phyloP scores from a whole-genome alignment of 2,329 filamentous ascomycete species.

The Emmonsia crescens region DNA sequence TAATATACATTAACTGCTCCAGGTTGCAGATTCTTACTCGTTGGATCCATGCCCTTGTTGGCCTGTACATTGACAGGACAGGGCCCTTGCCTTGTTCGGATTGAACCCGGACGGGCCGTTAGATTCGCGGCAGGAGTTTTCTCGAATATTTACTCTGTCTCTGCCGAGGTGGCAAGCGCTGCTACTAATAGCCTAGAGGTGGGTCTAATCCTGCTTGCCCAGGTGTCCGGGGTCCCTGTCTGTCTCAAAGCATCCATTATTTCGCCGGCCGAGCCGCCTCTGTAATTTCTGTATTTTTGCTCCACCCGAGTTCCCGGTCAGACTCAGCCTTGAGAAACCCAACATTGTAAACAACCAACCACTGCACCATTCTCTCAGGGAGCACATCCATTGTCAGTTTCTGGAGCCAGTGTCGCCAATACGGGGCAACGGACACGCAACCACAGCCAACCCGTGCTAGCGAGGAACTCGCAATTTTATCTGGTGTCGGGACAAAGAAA shows the following conservation, averaged over 20 bases:
- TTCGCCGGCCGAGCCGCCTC: no score
- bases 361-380: not conserved
- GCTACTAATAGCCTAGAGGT: no score
- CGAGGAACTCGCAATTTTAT: not conserved
- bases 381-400: not conserved
- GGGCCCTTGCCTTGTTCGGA: no score
- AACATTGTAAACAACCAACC: slow-evolving; percentile 2
- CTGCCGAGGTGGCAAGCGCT: no score
- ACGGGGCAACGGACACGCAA: not conserved
- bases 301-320: not conserved
- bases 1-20: not conserved
- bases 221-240: no score
- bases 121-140: not conserved
- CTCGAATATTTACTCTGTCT: not conserved
- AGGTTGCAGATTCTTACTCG: no score
- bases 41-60: not conserved
- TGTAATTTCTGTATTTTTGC: not conserved
- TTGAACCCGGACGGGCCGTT: not conserved
- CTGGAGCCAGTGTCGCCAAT: slow-evolving; percentile 1
- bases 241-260: no score
- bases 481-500: slow-evolving; percentile 20
- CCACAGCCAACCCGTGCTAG: slow-evolving; percentile 1
- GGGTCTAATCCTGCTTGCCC: no score
- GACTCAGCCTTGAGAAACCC: not conserved
- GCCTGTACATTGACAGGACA: not conserved